Base-by-base conservation (phyloP, 768 basidiomycete genomes). In the Pleurotus tuber-regium region DNA sequence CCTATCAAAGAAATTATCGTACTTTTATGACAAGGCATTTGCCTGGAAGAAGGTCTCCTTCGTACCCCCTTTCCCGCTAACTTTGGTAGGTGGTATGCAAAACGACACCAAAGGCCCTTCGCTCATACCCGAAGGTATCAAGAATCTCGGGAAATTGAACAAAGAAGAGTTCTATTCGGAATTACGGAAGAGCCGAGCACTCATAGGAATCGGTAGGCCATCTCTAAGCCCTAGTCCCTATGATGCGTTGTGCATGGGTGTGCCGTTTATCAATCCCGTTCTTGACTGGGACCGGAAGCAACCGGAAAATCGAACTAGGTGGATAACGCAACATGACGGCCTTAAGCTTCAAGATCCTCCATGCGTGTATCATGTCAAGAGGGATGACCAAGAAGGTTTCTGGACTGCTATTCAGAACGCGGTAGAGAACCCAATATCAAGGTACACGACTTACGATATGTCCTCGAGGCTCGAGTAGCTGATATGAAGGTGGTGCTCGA, bases 231-330 rank as follows among this genome's bases (percentile, higher is more conserved):
- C 61, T 9, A 60, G 54, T 1, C 69, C 69, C 0, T 69, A 67
- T 33, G 64, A 69, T 35, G 65, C 66, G 14, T 53, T 72, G 4
- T 72, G 71, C 49, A 56, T 63, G 18, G 71, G 68, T 1, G 66
- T 72, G 4, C 68, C 70, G 4, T 71, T 71, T 53, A 58, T 72
- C 21, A 70, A 72, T 51, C 71, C 70, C 1, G 64, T 70, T 26
- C 19, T 57, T 53, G 3, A 60, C 36, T 72, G 67, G 64, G 55
- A 68, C 35, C 25, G 26, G 4, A 41, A 59, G 8, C 49, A 66
- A 26, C 69, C 67, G 5, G 52, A 52, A 51, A 55, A 69, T 48
- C 61, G 63, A 28, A 39, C 50, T 0, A 46, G 44, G 7, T 71
- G 70, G 68, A 29, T 52, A 8, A 61, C 68, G 8, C 68, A 72